Conservation (phyloP, 2,329 filamentous ascomycete genomes). For the Fusarium oxysporum region DNA sequence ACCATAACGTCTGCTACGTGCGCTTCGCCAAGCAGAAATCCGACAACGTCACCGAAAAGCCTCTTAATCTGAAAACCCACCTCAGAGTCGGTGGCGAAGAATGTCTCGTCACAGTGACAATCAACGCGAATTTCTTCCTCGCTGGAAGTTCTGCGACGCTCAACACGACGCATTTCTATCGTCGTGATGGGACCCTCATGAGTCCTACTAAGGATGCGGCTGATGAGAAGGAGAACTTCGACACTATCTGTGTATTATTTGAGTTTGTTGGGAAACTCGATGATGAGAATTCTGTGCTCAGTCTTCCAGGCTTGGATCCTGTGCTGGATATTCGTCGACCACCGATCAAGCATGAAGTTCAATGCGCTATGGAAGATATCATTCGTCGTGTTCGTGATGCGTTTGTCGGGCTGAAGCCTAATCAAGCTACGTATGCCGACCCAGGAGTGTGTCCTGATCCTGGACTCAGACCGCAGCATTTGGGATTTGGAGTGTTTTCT, state of each 20-base stretch:
- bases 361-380: conserved; percentile 22
- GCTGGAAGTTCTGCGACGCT: conserved; percentile 29
- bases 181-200: conserved; percentile 4
- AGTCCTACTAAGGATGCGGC: conserved; percentile 1
- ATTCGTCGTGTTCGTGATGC: neutral
- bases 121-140: conserved; percentile 36
- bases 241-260: conserved; percentile 31
- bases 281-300: conserved; percentile 23
- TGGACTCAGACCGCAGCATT: conserved; percentile 14
- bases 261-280: conserved; percentile 21
- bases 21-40: conserved; percentile 29
- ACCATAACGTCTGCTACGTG: conserved; percentile 34
- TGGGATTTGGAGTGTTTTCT: conserved; percentile 33
- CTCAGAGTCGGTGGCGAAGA: conserved; percentile 10
- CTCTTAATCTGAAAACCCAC: conserved; percentile 28
- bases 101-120: conserved; percentile 27
- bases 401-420: neutral
- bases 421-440: neutral
- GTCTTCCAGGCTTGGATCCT: conserved; percentile 14
- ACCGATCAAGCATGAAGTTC: conserved; percentile 8
- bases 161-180: conserved; percentile 29
- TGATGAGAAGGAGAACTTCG: conserved; percentile 18
- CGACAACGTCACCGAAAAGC: conserved; percentile 11
- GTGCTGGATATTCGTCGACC: conserved; percentile 19
- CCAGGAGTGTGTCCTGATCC: neutral